phyloP scores from a whole-genome alignment of 768 basidiomycete genomes.

The Boletus subcaerulescens region DNA sequence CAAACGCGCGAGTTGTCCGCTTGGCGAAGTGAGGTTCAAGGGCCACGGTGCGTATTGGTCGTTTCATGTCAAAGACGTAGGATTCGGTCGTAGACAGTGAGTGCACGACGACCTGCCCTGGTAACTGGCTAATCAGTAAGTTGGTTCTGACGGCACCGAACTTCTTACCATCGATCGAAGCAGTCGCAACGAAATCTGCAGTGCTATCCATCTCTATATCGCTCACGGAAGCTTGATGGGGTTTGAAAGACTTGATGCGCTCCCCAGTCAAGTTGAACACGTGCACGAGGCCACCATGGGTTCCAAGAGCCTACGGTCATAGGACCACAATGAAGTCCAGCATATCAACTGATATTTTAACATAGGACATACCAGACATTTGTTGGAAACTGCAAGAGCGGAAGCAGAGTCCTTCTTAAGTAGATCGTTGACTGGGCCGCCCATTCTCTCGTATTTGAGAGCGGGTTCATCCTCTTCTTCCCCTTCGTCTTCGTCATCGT shows the following conservation, averaged over 20 bases:
- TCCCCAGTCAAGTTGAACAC: slow-evolving; percentile 76
- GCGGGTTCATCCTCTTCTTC: slow-evolving; percentile 90
- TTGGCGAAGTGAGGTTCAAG: slow-evolving; percentile 90
- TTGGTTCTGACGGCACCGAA: slow-evolving; percentile 41
- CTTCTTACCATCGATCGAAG: slow-evolving; percentile 84
- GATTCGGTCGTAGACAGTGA: slow-evolving; percentile 76
- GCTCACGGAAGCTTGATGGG: slow-evolving; percentile 82
- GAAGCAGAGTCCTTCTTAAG: slow-evolving; percentile 90
- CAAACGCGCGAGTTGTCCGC: slow-evolving; percentile 70
- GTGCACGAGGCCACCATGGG: slow-evolving; percentile 91
- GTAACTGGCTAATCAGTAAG: slow-evolving; percentile 38
- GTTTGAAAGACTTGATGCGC: slow-evolving; percentile 85
- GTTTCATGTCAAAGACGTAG: slow-evolving; percentile 85
- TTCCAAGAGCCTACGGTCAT: slow-evolving; percentile 72
- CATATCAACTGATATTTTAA: neutral
- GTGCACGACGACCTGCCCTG: slow-evolving; percentile 89
- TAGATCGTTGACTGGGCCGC: slow-evolving; percentile 67
- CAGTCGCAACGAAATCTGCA: slow-evolving; percentile 87
- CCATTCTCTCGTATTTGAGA: slow-evolving; percentile 85
- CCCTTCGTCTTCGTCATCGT: slow-evolving; percentile 47
- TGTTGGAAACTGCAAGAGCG: slow-evolving; percentile 70
- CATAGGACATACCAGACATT: slow-evolving; percentile 55
- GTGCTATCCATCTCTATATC: slow-evolving; percentile 84
- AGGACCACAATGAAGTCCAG: neutral
- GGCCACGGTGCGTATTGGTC: slow-evolving; percentile 86